These are phyloP conservation scores for Lentinula novae-zelandiae DNA, from an alignment of 1,284 basidiomycete species.

Conservation along the genomic window DNA sequence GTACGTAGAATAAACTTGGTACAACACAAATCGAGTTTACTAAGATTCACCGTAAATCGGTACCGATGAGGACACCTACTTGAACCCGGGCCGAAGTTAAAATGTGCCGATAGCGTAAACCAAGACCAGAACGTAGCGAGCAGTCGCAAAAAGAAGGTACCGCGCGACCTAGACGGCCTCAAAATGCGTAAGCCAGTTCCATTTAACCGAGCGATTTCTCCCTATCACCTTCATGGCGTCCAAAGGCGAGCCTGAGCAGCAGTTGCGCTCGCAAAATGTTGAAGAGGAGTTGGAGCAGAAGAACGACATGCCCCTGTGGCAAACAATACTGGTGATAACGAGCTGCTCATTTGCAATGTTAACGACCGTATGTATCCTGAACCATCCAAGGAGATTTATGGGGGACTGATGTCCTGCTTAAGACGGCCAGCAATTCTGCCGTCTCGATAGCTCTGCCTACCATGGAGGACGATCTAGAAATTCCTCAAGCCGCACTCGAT, in stretches of 20 bases:
- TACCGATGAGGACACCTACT: not conserved
- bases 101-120: not conserved
- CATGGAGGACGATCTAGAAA: slow-evolving; percentile 45
- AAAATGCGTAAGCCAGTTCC: not conserved
- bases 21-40: not conserved
- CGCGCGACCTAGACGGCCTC: not conserved
- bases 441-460: slow-evolving; percentile 49
- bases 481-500: slow-evolving; percentile 42
- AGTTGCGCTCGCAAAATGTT: not conserved
- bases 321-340: slow-evolving; percentile 1
- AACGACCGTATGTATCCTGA: slow-evolving; percentile 24
- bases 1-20: no score
- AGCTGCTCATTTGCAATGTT: slow-evolving; percentile 27
- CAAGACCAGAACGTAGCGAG: not conserved
- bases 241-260: not conserved
- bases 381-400: not conserved
- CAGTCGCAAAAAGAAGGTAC: not conserved
- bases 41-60: not conserved
- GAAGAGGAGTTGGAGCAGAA: not conserved
- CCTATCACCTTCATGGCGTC: not conserved
- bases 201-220: not conserved
- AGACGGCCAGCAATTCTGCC: slow-evolving; percentile 31
- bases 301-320: not conserved
- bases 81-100: not conserved
- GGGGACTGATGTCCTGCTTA: not conserved